phyloP scores from a whole-genome alignment of 345 rosid species.

The Citrus mangshanensis region DNA sequence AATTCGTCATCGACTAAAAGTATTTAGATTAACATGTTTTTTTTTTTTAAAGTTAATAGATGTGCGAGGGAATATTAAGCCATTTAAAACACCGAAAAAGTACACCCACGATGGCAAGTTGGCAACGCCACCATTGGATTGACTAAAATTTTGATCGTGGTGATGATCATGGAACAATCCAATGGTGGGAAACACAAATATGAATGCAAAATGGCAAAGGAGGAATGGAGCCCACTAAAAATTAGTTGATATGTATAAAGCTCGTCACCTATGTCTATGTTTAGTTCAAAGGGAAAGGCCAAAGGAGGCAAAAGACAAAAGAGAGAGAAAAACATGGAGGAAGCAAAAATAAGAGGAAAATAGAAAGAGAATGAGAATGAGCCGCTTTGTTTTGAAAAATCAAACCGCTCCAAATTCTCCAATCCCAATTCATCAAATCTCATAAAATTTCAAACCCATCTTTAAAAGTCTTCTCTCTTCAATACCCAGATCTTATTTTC shows the following conservation, averaged over 20 bases:
- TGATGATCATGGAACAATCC: background rate
- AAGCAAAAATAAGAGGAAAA: background rate
- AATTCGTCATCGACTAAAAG: too few relatives aligned
- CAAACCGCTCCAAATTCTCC: conserved; percentile 29
- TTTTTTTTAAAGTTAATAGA: too few relatives aligned
- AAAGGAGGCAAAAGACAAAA: background rate
- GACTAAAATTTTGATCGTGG: background rate
- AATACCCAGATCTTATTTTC: conserved; percentile 47
- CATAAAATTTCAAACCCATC: conserved; percentile 30
- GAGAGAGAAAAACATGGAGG: conserved; percentile 1
- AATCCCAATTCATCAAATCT: conserved; percentile 23
- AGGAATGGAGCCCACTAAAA: conserved; percentile 23
- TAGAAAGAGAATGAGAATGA: conserved; percentile 6
- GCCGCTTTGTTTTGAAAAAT: conserved; percentile 18
- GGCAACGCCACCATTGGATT: background rate
- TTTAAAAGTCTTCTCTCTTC: conserved; percentile 29
- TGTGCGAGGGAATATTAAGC: too few relatives aligned
- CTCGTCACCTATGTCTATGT: conserved; percentile 21
- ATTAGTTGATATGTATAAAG: conserved; percentile 13
- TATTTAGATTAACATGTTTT: too few relatives aligned
- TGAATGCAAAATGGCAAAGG: background rate
- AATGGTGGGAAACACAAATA: conserved; percentile 3
- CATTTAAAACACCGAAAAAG: background rate
- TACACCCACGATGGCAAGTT: background rate
- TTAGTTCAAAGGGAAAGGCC: conserved; percentile 17